These are phyloP conservation scores for Flaveria bidentis DNA, from an alignment of 129 eudicot species.

Conservation along the genomic window DNA sequence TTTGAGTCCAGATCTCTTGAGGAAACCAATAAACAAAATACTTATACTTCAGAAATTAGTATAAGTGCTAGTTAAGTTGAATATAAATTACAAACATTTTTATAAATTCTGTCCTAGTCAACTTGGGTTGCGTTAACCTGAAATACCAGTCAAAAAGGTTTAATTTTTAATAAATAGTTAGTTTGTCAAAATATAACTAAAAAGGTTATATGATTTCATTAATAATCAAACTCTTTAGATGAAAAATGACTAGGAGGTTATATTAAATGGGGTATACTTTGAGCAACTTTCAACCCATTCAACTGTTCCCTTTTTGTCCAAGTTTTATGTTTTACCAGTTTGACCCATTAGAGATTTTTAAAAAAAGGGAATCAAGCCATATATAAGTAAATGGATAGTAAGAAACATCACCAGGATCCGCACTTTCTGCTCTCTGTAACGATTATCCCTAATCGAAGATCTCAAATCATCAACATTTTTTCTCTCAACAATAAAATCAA, in stretches of 20 bases:
- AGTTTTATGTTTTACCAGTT: neutral
- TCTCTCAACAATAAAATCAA: conserved; percentile 93
- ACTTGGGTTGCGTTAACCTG: neutral
- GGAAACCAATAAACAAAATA: conserved; percentile 5
- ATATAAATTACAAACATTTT: conserved; percentile 13
- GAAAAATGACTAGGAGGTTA: neutral
- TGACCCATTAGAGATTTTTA: neutral
- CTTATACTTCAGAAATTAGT: conserved; percentile 4
- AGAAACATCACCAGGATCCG: conserved; percentile 72
- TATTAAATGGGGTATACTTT: neutral
- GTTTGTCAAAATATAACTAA: neutral
- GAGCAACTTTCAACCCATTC: neutral
- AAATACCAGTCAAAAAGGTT: neutral
- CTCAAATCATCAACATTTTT: conserved; percentile 91
- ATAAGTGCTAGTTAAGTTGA: neutral
- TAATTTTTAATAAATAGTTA: neutral
- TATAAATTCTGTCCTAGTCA: neutral
- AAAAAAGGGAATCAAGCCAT: neutral
- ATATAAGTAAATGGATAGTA: neutral
- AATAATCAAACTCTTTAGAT: neutral
- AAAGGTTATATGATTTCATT: neutral
- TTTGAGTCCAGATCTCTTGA: conserved; percentile 87
- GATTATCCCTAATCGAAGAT: conserved; percentile 84
- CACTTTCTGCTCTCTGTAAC: conserved; percentile 91
- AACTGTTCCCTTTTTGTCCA: neutral